These are phyloP conservation scores for Nepenthes gracilis DNA, from an alignment of 148 eudicot genomes.

Conservation along the genomic window DNA sequence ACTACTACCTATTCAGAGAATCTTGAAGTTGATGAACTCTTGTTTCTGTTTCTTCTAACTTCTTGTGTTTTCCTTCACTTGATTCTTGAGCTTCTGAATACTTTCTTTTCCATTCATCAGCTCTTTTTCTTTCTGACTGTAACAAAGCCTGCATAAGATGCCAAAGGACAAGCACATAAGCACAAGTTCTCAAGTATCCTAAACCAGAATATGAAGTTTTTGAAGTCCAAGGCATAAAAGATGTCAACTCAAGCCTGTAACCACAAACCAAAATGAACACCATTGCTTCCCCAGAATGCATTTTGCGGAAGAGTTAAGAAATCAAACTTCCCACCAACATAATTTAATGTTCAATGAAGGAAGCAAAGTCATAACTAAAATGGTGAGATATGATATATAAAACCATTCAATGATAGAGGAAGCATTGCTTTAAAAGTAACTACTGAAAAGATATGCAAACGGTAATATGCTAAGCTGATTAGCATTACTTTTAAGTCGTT, in stretches of 20 bases:
- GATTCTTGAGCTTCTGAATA: constrained; percentile 53
- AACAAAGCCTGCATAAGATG: constrained; percentile 38
- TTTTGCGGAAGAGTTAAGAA: no score
- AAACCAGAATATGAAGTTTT: neutral
- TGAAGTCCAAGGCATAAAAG: neutral
- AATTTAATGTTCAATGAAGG: no score
- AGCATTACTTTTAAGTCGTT: constrained; percentile 60
- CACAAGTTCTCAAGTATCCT: neutral
- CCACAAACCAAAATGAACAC: no score
- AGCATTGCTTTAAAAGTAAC: neutral
- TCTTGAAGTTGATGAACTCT: constrained; percentile 88
- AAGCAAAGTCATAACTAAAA: no score
- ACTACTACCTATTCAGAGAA: constrained; percentile 64
- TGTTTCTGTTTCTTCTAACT: constrained; percentile 85
- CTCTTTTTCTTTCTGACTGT: constrained; percentile 59
- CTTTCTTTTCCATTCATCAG: constrained; percentile 68
- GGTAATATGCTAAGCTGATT: neutral
- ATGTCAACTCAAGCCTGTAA: neutral
- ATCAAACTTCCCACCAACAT: no score
- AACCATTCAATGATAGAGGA: no score
- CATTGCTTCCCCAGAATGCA: no score
- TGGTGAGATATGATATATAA: no score
- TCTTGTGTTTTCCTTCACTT: constrained; percentile 58
- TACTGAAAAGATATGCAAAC: neutral
- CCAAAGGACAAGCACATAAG: constrained; percentile 2